Evolutionary conservation across 2,329 filamentous ascomycete species (phyloP).

Genomic region (Arthrobotrys sphaeroides): DNA sequence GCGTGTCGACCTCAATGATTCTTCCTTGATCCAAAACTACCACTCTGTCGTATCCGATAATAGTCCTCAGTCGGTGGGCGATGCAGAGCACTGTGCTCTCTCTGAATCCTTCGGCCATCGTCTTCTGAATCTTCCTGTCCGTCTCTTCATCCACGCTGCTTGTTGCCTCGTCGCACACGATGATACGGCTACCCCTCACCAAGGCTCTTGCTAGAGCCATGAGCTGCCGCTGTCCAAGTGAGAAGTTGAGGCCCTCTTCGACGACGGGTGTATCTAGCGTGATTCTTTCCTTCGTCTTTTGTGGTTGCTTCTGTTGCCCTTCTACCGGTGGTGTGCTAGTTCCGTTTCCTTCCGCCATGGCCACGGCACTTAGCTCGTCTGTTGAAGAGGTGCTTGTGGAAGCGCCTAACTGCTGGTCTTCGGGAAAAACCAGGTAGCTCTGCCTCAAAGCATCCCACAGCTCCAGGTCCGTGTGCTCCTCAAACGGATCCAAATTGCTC

Average conservation of each 20-base stretch:
- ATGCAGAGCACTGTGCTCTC: slow-evolving; percentile 92
- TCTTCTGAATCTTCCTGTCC: slow-evolving; percentile 91
- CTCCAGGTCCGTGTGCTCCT: slow-evolving; percentile 78
- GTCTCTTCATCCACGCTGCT: slow-evolving; percentile 94
- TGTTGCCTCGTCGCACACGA: slow-evolving; percentile 96
- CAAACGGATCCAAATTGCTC: slow-evolving; percentile 81
- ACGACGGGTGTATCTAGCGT: slow-evolving; percentile 86
- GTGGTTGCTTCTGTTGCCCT: slow-evolving; percentile 57
- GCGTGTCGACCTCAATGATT: slow-evolving; percentile 87
- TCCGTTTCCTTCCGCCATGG: slow-evolving; percentile 35
- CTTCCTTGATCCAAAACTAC: slow-evolving; percentile 92
- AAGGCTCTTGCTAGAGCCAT: slow-evolving; percentile 93
- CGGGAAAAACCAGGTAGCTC: slow-evolving; percentile 71
- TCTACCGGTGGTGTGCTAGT: slow-evolving; percentile 57
- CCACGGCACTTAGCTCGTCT: slow-evolving; percentile 1
- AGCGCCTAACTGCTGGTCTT: slow-evolving; percentile 42
- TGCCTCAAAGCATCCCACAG: slow-evolving; percentile 81
- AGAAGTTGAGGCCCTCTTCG: slow-evolving; percentile 96
- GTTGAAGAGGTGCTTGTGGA: slow-evolving; percentile 15
- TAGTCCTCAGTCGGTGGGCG: slow-evolving; percentile 88
- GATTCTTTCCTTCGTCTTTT: slow-evolving; percentile 67
- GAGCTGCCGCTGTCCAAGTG: slow-evolving; percentile 90
- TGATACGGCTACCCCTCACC: slow-evolving; percentile 86
- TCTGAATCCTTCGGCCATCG: slow-evolving; percentile 83
- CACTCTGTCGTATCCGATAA: slow-evolving; percentile 93